Evolutionary conservation across 1,139 yeast genomes (phyloP).

Genomic region (Debaryomyces nepalensis): DNA sequence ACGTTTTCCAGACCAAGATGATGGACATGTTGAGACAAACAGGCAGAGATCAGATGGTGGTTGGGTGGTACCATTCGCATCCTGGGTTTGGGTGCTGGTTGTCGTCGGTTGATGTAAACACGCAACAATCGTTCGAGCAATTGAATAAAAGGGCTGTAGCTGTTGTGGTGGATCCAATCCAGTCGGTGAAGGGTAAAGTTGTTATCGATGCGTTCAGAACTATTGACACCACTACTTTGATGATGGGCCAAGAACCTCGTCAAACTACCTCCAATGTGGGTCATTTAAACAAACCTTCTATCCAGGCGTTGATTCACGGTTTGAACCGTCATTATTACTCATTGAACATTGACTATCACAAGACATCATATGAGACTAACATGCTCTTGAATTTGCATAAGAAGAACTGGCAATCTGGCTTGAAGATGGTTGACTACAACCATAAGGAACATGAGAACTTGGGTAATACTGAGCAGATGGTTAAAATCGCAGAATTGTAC

Average conservation of each 20-base stretch:
- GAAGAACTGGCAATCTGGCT: slow-evolving; percentile 94
- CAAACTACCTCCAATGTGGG: slow-evolving; percentile 97
- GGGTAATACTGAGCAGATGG: slow-evolving; percentile 78
- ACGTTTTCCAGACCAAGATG: slow-evolving; percentile 98
- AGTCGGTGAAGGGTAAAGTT: slow-evolving; percentile 97
- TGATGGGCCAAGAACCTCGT: slow-evolving; percentile 98
- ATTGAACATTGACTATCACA: slow-evolving; percentile 90
- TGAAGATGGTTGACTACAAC: slow-evolving; percentile 76
- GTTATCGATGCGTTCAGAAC: slow-evolving; percentile 98
- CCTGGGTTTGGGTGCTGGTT: slow-evolving; percentile 99
- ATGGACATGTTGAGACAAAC: slow-evolving; percentile 99
- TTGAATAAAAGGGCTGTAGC: slow-evolving; percentile 95
- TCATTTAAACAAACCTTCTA: slow-evolving; percentile 94
- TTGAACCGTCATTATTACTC: slow-evolving; percentile 97
- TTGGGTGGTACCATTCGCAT: slow-evolving; percentile 99
- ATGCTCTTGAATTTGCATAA: slow-evolving; percentile 95
- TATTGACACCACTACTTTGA: slow-evolving; percentile 82
- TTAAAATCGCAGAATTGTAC: slow-evolving; percentile 87
- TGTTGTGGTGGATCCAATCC: slow-evolving; percentile 96
- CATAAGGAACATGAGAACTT: slow-evolving; percentile 78
- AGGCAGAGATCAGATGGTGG: slow-evolving; percentile 98
- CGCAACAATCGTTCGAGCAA: slow-evolving; percentile 97
- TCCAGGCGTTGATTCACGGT: slow-evolving; percentile 96
- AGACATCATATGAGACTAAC: slow-evolving; percentile 89
- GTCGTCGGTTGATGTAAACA: slow-evolving; percentile 94